phyloP scores from a whole-genome alignment of 176 grass and related monocot species.

The Secale cereale region DNA sequence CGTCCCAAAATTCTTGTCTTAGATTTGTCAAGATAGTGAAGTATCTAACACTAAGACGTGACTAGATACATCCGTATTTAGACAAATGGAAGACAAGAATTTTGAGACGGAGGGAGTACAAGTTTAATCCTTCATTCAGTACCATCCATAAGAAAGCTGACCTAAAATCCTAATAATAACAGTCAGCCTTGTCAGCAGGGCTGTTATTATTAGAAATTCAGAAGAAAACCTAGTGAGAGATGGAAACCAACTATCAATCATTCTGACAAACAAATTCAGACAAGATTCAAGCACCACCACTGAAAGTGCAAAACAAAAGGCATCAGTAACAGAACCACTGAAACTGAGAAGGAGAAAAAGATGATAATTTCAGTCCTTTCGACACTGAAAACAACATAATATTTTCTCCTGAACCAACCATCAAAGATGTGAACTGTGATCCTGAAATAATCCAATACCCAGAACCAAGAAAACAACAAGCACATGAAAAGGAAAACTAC shows the following conservation, averaged over 20 bases:
- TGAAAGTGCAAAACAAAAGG: conserved; percentile 1
- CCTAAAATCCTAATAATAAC: not conserved
- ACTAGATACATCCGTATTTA: too few relatives aligned
- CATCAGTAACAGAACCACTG: not conserved
- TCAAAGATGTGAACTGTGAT: not conserved
- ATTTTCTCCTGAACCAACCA: conserved; percentile 5
- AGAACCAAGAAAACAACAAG: conserved; percentile 8
- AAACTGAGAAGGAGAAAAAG: conserved; percentile 5
- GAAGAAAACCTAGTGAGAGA: not conserved
- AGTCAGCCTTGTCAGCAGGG: not conserved
- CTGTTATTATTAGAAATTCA: not conserved
- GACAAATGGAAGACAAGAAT: too few relatives aligned
- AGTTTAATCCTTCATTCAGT: not conserved
- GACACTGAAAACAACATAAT: not conserved
- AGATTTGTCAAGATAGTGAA: too few relatives aligned
- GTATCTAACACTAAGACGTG: too few relatives aligned
- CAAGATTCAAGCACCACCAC: not conserved
- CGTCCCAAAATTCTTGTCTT: too few relatives aligned
- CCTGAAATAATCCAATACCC: not conserved
- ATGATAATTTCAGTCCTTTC: not conserved
- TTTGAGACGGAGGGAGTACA: too few relatives aligned
- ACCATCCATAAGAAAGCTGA: not conserved
- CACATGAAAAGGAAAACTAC: not conserved
- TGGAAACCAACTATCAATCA: not conserved
- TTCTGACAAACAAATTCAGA: not conserved